Evolutionary conservation across 208 protist species (phyloP), one percentile per base, ranked within the genome.

Genomic region (Trypanosoma scelopori): DNA sequence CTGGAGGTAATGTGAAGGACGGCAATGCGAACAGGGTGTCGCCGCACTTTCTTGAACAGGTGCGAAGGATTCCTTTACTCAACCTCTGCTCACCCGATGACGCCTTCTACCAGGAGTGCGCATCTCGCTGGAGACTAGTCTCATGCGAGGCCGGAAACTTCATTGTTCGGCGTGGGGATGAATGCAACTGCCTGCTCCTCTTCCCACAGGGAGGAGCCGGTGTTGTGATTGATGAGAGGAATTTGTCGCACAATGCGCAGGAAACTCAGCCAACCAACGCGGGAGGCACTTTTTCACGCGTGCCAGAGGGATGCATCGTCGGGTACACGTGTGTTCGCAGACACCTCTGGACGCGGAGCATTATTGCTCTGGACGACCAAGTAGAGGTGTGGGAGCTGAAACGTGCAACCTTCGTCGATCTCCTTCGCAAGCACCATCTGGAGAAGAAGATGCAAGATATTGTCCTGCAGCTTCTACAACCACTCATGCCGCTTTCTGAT

Each of bases 251-350:
- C n/a, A 51, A 22, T 51, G 43, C 3, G 47, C 3, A 1, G 37
- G 18, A 35, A n/a, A 46, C 12, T 23, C 13, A 12, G 20, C 22
- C 30, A 22, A 12, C 62, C 18, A 25, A 3, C 11, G 27, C 18
- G 12, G 45, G 23, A 7, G 5, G 22, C 5, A 59, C 48, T 50
- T 32, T 42, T 16, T 48, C 61, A 23, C 74, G 56, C 1, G 71
- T 93, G 37, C 87, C 87, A 9, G 22, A 41, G 0, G 84, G 82
- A 3, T 81, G 82, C 48, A 78, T 74, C 3, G 63, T 89, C n/a
- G 87, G 87, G 42, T 94, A 89, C 74, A 91, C 84, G 23, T 94
- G 87, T 53, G 73, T 87, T 5, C 80, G 82, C n/a, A 70, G 87
- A 16, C 87, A 94, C 51, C 82, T 74, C 28, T 94, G 87, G 87